Conservation (phyloP, 2,329 filamentous ascomycete species). For the Aspergillus brunneoviolaceus region DNA sequence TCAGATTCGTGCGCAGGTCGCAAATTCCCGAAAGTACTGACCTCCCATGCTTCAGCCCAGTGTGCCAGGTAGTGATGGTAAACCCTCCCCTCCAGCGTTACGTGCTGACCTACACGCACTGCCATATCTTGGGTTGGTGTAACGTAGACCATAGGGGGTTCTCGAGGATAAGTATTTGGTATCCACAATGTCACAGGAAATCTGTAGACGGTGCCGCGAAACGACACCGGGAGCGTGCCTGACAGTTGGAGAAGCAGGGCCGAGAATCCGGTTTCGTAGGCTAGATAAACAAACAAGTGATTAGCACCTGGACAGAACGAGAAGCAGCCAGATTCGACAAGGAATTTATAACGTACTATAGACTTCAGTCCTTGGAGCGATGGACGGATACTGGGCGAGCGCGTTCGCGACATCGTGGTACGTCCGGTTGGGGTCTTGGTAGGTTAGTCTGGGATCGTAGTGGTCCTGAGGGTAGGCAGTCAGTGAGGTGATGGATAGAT, state of each 20-base stretch:
- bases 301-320: background rate
- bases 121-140: conserved; percentile 85
- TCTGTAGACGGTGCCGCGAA: conserved; percentile 83
- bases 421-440: conserved; percentile 85
- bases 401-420: conserved; percentile 88
- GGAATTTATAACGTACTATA: conserved; percentile 66
- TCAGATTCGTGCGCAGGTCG: background rate
- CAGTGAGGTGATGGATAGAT: conserved; percentile 7
- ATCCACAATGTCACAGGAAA: conserved; percentile 94
- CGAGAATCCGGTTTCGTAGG: conserved; percentile 83
- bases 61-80: conserved; percentile 94
- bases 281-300: conserved; percentile 46
- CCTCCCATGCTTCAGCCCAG: conserved; percentile 88
- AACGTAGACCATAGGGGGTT: conserved; percentile 84
- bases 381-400: conserved; percentile 73
- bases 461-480: conserved; percentile 30
- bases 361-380: conserved; percentile 86
- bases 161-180: conserved; percentile 82
- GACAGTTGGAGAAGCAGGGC: conserved; percentile 82
- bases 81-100: conserved; percentile 86
- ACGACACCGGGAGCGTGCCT: conserved; percentile 87
- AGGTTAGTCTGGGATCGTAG: conserved; percentile 65
- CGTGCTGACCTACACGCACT: conserved; percentile 88
- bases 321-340: background rate
- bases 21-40: conserved; percentile 51